Evolutionary conservation across 2,329 filamentous ascomycete species (phyloP).

Genomic region (Fonsecaea pugnacius): DNA sequence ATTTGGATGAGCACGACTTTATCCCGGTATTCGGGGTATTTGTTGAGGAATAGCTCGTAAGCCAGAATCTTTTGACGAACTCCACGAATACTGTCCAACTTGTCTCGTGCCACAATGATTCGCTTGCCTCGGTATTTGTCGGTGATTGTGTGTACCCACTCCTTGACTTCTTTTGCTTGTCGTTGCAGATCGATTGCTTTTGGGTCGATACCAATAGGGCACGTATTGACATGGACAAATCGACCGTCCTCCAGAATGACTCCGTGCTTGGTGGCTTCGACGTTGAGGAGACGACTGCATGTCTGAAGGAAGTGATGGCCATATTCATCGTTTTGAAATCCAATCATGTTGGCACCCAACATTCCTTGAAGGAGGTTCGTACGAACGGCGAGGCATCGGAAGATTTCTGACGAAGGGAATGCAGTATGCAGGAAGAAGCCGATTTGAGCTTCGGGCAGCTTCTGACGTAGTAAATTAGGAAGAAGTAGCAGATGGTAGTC

Average conservation of each 20-base stretch:
- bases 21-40: constrained; percentile 86
- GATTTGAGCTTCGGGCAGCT: constrained; percentile 85
- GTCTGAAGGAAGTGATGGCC: constrained; percentile 93
- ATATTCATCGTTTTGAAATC: constrained; percentile 93
- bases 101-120: constrained; percentile 90
- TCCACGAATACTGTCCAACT: constrained; percentile 88
- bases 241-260: constrained; percentile 83
- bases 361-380: constrained; percentile 89
- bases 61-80: constrained; percentile 91
- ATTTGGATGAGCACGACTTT: constrained; percentile 91
- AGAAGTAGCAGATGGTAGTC: constrained; percentile 93
- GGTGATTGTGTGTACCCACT: constrained; percentile 78
- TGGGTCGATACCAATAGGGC: constrained; percentile 91
- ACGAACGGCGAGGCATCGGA: constrained; percentile 84
- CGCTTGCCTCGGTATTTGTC: constrained; percentile 86
- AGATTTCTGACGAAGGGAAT: constrained; percentile 95
- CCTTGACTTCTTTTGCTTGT: constrained; percentile 70
- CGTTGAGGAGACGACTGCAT: constrained; percentile 86
- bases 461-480: constrained; percentile 84
- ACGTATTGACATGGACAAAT: constrained; percentile 83
- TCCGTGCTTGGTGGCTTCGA: constrained; percentile 85
- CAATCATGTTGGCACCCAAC: constrained; percentile 87
- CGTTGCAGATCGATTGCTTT: constrained; percentile 73
- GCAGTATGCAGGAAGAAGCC: constrained; percentile 95
- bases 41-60: constrained; percentile 91